Base-by-base conservation (phyloP, 2,329 filamentous ascomycete species). In the Cercospora citrullina region DNA sequence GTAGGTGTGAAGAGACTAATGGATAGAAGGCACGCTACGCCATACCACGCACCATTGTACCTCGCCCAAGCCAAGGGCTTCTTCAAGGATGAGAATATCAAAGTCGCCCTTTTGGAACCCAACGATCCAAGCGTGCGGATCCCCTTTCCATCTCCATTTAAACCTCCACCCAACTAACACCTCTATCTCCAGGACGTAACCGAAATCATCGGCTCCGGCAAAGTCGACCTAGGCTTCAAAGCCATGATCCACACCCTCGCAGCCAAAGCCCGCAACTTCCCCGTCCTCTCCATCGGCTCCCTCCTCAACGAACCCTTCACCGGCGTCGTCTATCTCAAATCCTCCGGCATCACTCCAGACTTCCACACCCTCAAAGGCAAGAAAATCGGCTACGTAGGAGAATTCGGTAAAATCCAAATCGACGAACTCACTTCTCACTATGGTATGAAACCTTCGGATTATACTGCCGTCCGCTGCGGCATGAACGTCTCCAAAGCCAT, bases 171-270 rank as follows among this genome's bases (percentile, higher is more conserved):
- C n/a, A n/a, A n/a, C n/a, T n/a, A n/a, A n/a, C n/a, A n/a, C n/a
- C n/a, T n/a, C n/a, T n/a, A n/a, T n/a, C n/a, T n/a, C 4, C 55
- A 89, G 77, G 91, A 93, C 83, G 91, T 93, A 70, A 93, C 91
- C 70, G 91, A 93, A 78, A 92, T 93, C 78, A 91, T 93, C 72
- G 91, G 91, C 68, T 89, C 86, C 65, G 89, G 88, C 69, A 92
- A 92, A 77, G 88, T 92, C 60, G 90, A 93, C 76, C 86, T 93
- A 75, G 91, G 90, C 55, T 92, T 91, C 85, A 93, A 93, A 80
- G 90, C 91, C 72, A 93, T 93, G 90, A 93, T 93, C 73, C 91
- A 93, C 76, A 93, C 90, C 8, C 85, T 93, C 68, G 90, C 90
- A 87, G 90, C 90, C 77, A 92, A 92, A 80, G 90, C 91, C 45